phyloP scores from a whole-genome alignment of 2,329 filamentous ascomycete genomes.

The Penicillium digitatum region DNA sequence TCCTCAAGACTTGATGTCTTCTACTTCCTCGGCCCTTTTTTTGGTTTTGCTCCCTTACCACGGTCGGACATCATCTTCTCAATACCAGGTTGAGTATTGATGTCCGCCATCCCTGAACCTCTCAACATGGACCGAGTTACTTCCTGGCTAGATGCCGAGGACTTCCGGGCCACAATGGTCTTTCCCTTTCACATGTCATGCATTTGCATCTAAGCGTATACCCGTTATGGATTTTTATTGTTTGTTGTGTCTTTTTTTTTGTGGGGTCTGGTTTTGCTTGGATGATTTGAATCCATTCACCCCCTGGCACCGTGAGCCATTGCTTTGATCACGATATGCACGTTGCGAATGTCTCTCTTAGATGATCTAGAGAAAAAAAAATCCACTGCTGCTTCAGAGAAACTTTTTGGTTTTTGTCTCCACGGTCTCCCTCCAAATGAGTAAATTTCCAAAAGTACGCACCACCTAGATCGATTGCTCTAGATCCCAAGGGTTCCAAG shows the following conservation, averaged over 20 bases:
- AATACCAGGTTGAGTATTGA: background rate
- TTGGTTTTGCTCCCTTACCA: background rate
- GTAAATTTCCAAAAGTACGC: background rate
- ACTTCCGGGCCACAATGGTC: background rate
- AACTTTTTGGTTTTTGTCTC: background rate
- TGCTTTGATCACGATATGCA: background rate
- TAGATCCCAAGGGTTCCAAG: background rate
- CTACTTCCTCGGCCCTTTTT: background rate
- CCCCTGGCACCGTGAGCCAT: background rate
- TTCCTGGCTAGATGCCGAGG: constrained; percentile 1
- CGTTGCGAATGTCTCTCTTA: background rate
- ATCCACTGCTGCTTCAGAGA: background rate
- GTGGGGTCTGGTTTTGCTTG: background rate
- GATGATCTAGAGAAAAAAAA: constrained; percentile 7
- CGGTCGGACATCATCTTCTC: background rate
- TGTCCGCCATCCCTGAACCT: background rate
- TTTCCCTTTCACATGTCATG: constrained; percentile 4
- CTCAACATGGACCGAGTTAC: background rate
- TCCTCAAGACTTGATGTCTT: constrained; percentile 14
- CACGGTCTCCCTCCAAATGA: background rate
- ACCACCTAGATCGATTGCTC: background rate
- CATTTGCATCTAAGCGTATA: constrained; percentile 32
- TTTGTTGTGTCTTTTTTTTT: constrained; percentile 9
- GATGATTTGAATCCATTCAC: background rate
- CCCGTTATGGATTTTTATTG: constrained; percentile 19